Percentiles rank a stretch among this genome's conserved stretches.
Conservation (phyloP, 108 stramenopile species). For the Cyclotella baltica region DNA sequence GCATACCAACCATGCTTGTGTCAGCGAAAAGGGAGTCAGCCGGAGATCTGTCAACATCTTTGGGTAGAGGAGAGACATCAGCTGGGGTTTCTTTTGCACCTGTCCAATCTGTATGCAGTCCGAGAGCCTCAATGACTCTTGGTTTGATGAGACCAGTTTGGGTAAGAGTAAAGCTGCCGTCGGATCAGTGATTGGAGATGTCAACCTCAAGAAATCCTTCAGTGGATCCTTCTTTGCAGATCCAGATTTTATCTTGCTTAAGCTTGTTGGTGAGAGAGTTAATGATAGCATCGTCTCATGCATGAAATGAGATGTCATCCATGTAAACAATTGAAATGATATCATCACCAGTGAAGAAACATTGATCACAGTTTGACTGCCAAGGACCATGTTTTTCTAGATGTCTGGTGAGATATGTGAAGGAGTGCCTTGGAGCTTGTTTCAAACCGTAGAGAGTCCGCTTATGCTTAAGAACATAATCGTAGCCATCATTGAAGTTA, state of each 20-base stretch:
- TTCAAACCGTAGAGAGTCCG: slow-evolving; percentile 6
- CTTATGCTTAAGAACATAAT: neutral
- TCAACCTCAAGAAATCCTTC: slow-evolving; percentile 23
- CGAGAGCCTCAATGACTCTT: neutral
- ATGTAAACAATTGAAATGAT: no score
- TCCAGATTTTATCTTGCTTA: slow-evolving; percentile 4
- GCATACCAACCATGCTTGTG: no score
- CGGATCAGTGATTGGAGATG: neutral
- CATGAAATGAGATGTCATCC: no score
- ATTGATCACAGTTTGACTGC: slow-evolving; percentile 45
- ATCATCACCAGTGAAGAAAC: slow-evolving; percentile 37
- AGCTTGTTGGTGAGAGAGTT: neutral
- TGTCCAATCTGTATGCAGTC: neutral
- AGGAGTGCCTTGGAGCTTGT: no score
- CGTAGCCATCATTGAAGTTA: no score
- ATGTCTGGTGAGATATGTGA: slow-evolving; percentile 15
- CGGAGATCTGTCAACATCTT: neutral
- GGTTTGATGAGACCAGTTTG: neutral
- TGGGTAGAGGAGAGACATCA: neutral
- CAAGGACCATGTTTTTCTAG: slow-evolving; percentile 15
- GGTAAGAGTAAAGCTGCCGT: neutral
- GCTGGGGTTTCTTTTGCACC: neutral
- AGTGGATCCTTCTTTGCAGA: no score
- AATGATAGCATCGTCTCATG: neutral
- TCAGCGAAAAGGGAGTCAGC: neutral